Conservation (phyloP, 352 stramenopile species). For the Pythium pyrilobum region DNA sequence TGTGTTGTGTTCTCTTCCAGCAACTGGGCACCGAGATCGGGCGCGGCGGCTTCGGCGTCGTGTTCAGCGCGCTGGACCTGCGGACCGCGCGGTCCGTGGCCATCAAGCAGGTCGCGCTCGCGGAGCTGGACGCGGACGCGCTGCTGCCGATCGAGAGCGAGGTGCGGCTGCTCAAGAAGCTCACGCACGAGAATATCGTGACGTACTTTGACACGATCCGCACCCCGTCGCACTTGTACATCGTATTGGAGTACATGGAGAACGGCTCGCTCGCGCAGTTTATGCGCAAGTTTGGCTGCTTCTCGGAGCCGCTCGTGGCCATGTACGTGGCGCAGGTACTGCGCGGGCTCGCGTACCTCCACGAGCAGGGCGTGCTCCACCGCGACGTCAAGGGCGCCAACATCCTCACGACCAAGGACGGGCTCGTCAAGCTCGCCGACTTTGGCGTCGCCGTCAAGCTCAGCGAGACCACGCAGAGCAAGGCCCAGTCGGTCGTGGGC, state of each 20-base stretch:
- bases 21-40: constrained; percentile 91
- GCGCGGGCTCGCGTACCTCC: constrained; percentile 84
- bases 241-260: constrained; percentile 93
- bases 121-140: constrained; percentile 82
- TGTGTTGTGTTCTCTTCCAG: constrained; percentile 25
- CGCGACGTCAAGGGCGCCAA: constrained; percentile 93
- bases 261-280: constrained; percentile 91
- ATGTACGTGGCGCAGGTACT: constrained; percentile 93
- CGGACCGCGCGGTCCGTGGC: constrained; percentile 78
- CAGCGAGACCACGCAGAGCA: constrained; percentile 68
- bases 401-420: constrained; percentile 91
- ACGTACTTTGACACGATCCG: constrained; percentile 94
- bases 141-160: constrained; percentile 84
- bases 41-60: constrained; percentile 86
- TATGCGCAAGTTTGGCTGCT: constrained; percentile 91
- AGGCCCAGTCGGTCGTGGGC: constrained; percentile 88
- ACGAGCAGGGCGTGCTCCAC: constrained; percentile 90
- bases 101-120: constrained; percentile 83
- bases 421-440: constrained; percentile 90
- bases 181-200: constrained; percentile 95
- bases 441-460: constrained; percentile 91
- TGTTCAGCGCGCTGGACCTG: constrained; percentile 86
- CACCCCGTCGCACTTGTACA: constrained; percentile 75
- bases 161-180: constrained; percentile 89
- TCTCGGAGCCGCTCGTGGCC: constrained; percentile 88